Evolutionary conservation across 176 grass and related monocot genomes (phyloP).

Genomic region (Carex kokanica): DNA sequence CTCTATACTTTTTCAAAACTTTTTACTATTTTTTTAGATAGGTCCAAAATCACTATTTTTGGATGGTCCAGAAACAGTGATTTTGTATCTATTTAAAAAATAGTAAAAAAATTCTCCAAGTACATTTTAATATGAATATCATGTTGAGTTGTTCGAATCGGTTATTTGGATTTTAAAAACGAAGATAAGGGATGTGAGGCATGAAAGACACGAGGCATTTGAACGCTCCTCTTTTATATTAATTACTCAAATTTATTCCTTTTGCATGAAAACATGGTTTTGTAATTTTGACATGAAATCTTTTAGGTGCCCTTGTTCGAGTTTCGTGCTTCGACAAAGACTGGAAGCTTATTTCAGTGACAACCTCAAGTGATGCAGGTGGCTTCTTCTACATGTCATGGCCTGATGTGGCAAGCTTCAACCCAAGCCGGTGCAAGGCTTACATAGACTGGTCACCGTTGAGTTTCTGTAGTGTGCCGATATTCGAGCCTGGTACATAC

Average conservation of each 20-base stretch:
- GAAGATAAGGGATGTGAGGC: too few relatives aligned
- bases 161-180: too few relatives aligned
- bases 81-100: too few relatives aligned
- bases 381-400: conserved; percentile 17
- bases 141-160: too few relatives aligned
- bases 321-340: background rate
- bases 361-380: background rate
- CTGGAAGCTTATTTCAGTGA: background rate
- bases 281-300: background rate
- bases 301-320: conserved; percentile 12
- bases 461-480: background rate
- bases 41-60: too few relatives aligned
- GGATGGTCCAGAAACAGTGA: too few relatives aligned
- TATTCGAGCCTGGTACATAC: background rate
- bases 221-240: background rate
- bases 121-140: too few relatives aligned
- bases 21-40: too few relatives aligned
- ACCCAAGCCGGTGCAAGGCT: background rate
- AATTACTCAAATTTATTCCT: background rate
- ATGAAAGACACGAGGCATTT: too few relatives aligned
- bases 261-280: background rate
- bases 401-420: background rate
- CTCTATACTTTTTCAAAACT: too few relatives aligned
- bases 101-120: too few relatives aligned
- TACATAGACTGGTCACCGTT: conserved; percentile 12